phyloP scores from a whole-genome alignment of 116 monocot species.

The Trichopus zeylanicus region DNA sequence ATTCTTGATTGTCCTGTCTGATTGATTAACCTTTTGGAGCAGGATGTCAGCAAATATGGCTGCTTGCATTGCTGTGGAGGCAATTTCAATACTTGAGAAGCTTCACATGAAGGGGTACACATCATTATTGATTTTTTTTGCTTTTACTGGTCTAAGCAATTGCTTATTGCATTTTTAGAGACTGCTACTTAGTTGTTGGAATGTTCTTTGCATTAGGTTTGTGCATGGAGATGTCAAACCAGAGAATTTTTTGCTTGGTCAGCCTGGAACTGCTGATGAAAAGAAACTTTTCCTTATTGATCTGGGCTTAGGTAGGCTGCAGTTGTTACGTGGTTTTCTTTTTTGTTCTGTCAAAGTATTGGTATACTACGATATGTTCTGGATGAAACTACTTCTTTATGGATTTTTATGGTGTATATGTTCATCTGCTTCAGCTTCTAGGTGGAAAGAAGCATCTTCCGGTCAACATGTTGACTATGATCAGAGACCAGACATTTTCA shows the following conservation, averaged over 20 bases:
- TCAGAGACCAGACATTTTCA: constrained; percentile 73
- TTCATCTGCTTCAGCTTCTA: constrained; percentile 58
- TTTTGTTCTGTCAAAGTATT: neutral
- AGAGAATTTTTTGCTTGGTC: constrained; percentile 85
- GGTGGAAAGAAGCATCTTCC: constrained; percentile 79
- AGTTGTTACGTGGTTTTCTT: neutral
- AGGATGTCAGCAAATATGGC: constrained; percentile 92
- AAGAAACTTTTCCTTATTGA: constrained; percentile 94
- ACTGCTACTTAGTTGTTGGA: neutral
- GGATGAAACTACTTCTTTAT: neutral
- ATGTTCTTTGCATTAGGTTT: constrained; percentile 32
- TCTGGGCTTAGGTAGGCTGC: constrained; percentile 69
- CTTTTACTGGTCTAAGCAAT: neutral
- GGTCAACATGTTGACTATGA: constrained; percentile 75
- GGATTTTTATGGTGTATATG: constrained; percentile 1
- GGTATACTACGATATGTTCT: neutral
- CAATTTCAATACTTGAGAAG: constrained; percentile 80
- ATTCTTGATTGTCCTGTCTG: neutral
- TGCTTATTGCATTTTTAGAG: neutral
- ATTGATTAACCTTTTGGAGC: constrained; percentile 18
- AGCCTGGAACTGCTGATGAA: constrained; percentile 74
- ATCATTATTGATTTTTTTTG: neutral
- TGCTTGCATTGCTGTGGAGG: constrained; percentile 95
- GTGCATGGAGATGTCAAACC: constrained; percentile 94
- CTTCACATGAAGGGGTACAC: constrained; percentile 81